Evolutionary conservation across 148 eudicot genomes (phyloP), one percentile per base, ranked within the genome.

Genomic region (Rhododendron ovatum): DNA sequence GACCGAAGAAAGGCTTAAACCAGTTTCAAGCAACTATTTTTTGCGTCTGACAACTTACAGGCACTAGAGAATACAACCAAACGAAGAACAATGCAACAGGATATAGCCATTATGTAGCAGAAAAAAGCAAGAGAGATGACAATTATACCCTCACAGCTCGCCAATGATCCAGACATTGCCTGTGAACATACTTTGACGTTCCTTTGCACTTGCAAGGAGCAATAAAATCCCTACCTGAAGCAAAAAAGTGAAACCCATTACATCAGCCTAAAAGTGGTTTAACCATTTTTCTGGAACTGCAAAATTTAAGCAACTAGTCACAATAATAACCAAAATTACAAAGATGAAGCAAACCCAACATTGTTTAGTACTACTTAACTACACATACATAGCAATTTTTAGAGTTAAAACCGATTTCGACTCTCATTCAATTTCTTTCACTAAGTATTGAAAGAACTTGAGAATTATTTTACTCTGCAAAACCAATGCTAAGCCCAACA

Each of bases 141-240:
- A 15, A 26, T 26, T 50, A 48, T 91, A 95, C 99, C 98, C 86
- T 96, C 82, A 96, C 94, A 87, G 99, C 90, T 63, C 99, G 98
- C 99, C 99, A 96, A 65, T 96, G 99, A 90, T 96, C 98, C 89
- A 96, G 88, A 90, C 99, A 96, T 84, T 95, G 98, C 84, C 99
- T 89, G 81, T 96, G 99, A 80, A 96, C 98, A 88, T 88, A 96
- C 90, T 95, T 96, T 67, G 99, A 91, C 50, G 99, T 95, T 61
- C 99, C 99, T 91, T 93, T 96, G 88, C 99, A 96, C 89, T 93
- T 96, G 92, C 99, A 96, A 22, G 99, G 99, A 74, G 99, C 95
- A 90, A 96, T 96, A 90, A 96, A 96, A 86, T 96, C 99, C 85
- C 99, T 92, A 83, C 99, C 99, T 96, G 94, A 84, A 83, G 82